Conservation (phyloP, 305 asterid species). For the Andrographis paniculata region DNA sequence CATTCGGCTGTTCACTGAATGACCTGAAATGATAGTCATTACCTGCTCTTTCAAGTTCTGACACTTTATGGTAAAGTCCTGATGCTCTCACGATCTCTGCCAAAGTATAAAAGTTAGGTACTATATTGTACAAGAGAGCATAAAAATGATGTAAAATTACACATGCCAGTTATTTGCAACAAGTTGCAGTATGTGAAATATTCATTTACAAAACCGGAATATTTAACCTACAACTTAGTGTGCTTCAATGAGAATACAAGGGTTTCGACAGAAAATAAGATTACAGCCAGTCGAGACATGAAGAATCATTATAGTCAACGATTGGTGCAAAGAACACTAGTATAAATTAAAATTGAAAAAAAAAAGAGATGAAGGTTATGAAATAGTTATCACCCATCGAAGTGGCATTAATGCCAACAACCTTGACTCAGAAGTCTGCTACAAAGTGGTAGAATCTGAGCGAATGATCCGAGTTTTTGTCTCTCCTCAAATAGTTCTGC, state of each 20-base stretch:
- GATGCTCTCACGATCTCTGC: conserved; percentile 60
- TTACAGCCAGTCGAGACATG: neutral
- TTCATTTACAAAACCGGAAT: neutral
- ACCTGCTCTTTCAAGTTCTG: conserved; percentile 52
- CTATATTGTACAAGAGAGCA: conserved; percentile 7
- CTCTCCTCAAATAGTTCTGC: conserved; percentile 61
- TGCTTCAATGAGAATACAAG: neutral
- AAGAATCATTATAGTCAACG: neutral
- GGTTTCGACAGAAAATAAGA: neutral
- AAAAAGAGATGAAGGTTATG: neutral
- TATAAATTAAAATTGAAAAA: neutral
- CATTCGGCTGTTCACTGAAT: conserved; percentile 41
- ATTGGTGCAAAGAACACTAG: neutral
- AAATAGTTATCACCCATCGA: neutral
- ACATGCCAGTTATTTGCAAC: neutral
- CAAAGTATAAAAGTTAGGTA: neutral
- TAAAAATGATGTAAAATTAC: neutral
- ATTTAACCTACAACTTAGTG: neutral
- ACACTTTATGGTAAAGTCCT: conserved; percentile 33
- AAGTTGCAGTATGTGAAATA: neutral
- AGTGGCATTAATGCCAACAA: conserved; percentile 17
- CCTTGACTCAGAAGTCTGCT: conserved; percentile 74
- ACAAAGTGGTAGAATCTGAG: conserved; percentile 55
- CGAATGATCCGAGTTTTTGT: conserved; percentile 56
- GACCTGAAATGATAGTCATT: conserved; percentile 41